Evolutionary conservation across 305 asterid genomes (phyloP).

Genomic region (Petunia hybrid): DNA sequence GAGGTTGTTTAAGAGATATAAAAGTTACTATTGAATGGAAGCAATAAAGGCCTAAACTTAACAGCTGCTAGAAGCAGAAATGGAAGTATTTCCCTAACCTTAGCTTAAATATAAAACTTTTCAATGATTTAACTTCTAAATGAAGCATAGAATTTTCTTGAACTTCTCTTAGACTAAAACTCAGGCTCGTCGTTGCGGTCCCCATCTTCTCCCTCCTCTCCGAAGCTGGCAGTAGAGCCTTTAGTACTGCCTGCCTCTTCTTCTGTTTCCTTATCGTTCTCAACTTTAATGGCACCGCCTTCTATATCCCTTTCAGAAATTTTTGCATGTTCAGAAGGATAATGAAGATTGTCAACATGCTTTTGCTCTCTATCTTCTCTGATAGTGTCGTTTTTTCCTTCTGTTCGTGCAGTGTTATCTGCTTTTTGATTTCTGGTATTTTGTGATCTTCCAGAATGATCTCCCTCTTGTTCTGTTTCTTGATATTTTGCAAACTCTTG

Average conservation of each 20-base stretch:
- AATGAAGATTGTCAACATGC: conserved; percentile 25
- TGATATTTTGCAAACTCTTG: conserved; percentile 19
- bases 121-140: conserved; percentile 14
- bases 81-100: background rate
- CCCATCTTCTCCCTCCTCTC: conserved; percentile 26
- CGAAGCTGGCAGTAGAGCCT: conserved; percentile 29
- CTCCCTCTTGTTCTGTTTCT: conserved; percentile 23
- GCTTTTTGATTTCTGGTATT: conserved; percentile 31
- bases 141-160: background rate
- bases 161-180: conserved; percentile 41
- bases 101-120: background rate
- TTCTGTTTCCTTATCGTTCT: conserved; percentile 41
- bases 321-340: conserved; percentile 32
- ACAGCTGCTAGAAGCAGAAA: conserved; percentile 16
- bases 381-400: conserved; percentile 30
- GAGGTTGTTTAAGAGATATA: background rate
- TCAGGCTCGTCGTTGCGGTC: conserved; percentile 41
- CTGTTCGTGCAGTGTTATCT: conserved; percentile 33
- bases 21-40: conserved; percentile 16
- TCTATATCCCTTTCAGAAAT: conserved; percentile 37
- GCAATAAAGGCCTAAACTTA: background rate
- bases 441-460: conserved; percentile 25
- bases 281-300: conserved; percentile 31
- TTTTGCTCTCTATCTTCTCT: conserved; percentile 35
- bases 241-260: conserved; percentile 36